These are phyloP conservation scores for Fusarium nelsonii DNA, from an alignment of 2,329 filamentous ascomycete species.

Conservation along the genomic window DNA sequence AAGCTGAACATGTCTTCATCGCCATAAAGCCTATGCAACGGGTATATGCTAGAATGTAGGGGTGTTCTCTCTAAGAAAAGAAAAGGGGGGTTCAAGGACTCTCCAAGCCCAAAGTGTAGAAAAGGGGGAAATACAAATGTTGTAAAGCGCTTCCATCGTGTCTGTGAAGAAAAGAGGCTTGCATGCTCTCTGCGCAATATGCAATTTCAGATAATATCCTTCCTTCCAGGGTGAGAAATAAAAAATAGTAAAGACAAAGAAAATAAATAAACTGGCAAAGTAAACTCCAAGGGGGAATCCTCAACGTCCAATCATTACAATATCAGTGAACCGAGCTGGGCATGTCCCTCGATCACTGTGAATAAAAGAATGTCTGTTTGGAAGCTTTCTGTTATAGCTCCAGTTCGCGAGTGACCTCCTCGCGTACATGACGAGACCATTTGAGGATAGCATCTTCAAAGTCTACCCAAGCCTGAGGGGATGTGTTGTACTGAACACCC, in stretches of 20 bases:
- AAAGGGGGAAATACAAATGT: slow-evolving; percentile 30
- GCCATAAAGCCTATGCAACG: slow-evolving; percentile 52
- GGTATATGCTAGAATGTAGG: slow-evolving; percentile 54
- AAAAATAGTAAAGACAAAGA: slow-evolving; percentile 14
- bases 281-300: slow-evolving; percentile 44
- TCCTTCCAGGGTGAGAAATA: slow-evolving; percentile 21
- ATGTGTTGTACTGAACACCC: slow-evolving; percentile 82
- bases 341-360: slow-evolving; percentile 15
- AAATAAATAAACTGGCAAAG: slow-evolving; percentile 30
- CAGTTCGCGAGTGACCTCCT: slow-evolving; percentile 82
- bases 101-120: slow-evolving; percentile 28
- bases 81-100: slow-evolving; percentile 21
- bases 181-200: slow-evolving; percentile 42
- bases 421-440: slow-evolving; percentile 86
- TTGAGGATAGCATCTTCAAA: slow-evolving; percentile 86
- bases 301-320: slow-evolving; percentile 48
- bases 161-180: slow-evolving; percentile 15
- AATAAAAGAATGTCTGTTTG: neutral
- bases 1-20: slow-evolving; percentile 43
- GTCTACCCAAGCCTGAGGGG: slow-evolving; percentile 77
- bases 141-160: slow-evolving; percentile 32
- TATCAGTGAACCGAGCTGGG: slow-evolving; percentile 17
- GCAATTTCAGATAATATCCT: slow-evolving; percentile 41
- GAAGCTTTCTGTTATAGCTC: slow-evolving; percentile 51
- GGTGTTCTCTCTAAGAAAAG: slow-evolving; percentile 31